Conservation (phyloP, 148 eudicot species). For the Rhododendron simsii region DNA sequence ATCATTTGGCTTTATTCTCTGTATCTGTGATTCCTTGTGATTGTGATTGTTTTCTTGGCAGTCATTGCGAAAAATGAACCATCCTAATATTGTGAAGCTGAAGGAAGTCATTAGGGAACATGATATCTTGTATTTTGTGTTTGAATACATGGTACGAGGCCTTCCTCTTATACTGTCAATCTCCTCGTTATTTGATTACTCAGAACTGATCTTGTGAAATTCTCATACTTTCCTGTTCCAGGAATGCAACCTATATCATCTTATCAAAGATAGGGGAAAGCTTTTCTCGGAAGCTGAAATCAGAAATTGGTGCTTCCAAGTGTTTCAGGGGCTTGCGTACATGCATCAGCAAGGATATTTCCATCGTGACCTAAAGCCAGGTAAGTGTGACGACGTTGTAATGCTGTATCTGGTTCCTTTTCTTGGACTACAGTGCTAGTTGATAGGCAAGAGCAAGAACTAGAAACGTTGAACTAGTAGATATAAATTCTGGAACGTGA, state of each 20-base stretch:
- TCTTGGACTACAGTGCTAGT: neutral
- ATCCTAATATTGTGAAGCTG: conserved; percentile 89
- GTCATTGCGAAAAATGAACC: conserved; percentile 89
- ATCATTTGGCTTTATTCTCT: neutral
- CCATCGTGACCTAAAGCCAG: conserved; percentile 97
- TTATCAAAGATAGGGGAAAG: conserved; percentile 69
- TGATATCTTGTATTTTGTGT: conserved; percentile 76
- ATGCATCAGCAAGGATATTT: conserved; percentile 96
- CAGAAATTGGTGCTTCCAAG: conserved; percentile 93
- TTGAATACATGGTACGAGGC: conserved; percentile 77
- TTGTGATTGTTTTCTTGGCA: conserved; percentile 24
- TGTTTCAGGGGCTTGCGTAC: conserved; percentile 94
- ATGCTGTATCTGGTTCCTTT: neutral
- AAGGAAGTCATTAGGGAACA: conserved; percentile 91
- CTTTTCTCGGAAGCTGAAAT: conserved; percentile 77
- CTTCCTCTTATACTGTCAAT: neutral
- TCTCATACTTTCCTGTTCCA: conserved; percentile 16
- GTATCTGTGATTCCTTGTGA: neutral
- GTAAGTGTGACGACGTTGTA: conserved; percentile 16
- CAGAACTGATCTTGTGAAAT: neutral
- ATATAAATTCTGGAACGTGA: neutral
- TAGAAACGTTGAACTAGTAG: neutral
- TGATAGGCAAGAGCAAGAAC: neutral
- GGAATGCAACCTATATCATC: conserved; percentile 84
- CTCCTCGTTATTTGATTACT: neutral